Base-by-base conservation (phyloP, 208 protist genomes). In the Trypanosoma cruzi region DNA sequence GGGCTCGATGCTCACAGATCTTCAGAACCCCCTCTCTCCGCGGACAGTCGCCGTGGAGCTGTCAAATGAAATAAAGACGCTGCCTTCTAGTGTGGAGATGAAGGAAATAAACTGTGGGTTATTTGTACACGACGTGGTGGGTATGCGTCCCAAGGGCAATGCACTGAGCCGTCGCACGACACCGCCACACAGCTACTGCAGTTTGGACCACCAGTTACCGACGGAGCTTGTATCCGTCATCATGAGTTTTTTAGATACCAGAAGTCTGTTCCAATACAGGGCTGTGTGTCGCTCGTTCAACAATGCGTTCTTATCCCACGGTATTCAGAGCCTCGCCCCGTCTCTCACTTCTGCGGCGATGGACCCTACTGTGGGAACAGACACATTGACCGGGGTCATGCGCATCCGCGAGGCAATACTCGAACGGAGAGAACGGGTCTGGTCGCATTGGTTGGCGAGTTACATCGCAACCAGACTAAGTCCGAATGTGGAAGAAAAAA, bases 221-320 rank as follows among this genome's bases (percentile, higher is more conserved):
- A 20, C 40, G 14, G 40, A 56, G 18, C 0, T 72, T 28, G 31
- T 72, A 11, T 48, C 54, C 32, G n/a, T 1, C 14, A 58, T 64
- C 44, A 72, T 72, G 67, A 26, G 14, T 53, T 72, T 53, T 58
- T 40, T 67, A 29, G 56, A 56, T n/a, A 22, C 34, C 16, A 13
- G 10, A 57, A 56, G 40, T 1, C 18, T 68, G 20, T 32, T 74
- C n/a, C 20, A 68, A 18, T 50, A 61, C 5, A 54, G 69, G 29
- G 20, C 37, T 11, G 60, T 74, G 1, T 67, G 69, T 48, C 58
- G 55, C 22, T 36, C 31, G 13, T 74, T 68, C 34, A 74, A 74
- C 34, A 60, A 74, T 4, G 59, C 59, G 46, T 74, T 74, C 26
- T 34, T 74, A 1, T 52, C 60, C 1, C 6, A 61, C 32, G 34